These are phyloP conservation scores for Trifolium pratense DNA, from an alignment of 306 rosid genomes.

Conservation along the genomic window DNA sequence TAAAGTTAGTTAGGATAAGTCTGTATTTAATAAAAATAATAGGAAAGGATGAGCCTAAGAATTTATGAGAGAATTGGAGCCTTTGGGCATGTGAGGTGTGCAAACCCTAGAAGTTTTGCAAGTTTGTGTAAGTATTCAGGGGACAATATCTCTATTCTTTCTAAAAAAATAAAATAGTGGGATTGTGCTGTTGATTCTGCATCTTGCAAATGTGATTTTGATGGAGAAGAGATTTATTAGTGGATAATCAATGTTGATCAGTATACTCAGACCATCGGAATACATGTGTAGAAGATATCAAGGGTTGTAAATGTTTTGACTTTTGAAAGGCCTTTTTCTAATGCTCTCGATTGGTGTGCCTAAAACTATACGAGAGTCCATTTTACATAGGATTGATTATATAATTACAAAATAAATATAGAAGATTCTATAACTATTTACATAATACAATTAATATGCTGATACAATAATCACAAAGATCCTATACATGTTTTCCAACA, in stretches of 20 bases:
- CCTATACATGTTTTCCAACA: background rate
- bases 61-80: background rate
- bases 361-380: background rate
- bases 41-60: constrained; percentile 12
- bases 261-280: background rate
- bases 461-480: background rate
- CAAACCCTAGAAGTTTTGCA: background rate
- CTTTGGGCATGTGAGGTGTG: constrained; percentile 3
- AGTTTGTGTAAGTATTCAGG: constrained; percentile 1
- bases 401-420: background rate
- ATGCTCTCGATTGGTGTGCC: background rate
- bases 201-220: constrained; percentile 22
- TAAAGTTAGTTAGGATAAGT: background rate
- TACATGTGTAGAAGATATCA: constrained; percentile 15
- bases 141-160: constrained; percentile 15
- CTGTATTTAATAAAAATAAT: background rate
- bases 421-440: background rate
- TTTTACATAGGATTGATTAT: background rate
- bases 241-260: constrained; percentile 13
- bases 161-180: background rate
- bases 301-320: constrained; percentile 7
- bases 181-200: constrained; percentile 6
- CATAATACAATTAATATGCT: background rate
- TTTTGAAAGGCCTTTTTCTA: background rate
- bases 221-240: background rate